Conservation (phyloP, 495 filamentous ascomycete species). For the Aspergillus egyptiacus region DNA sequence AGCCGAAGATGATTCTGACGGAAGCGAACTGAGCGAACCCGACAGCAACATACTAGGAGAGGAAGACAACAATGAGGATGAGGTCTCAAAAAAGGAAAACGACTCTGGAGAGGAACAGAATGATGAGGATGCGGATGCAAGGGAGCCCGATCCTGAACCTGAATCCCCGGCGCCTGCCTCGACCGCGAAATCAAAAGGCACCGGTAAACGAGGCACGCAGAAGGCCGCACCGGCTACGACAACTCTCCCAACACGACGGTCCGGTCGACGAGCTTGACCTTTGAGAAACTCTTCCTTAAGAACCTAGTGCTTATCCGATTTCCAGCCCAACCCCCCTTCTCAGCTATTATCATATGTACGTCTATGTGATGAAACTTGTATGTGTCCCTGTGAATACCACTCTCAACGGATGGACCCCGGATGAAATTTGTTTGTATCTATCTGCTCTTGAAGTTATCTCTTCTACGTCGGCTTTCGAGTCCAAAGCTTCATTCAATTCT, state of each 20-base stretch:
- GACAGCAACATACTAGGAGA: conserved; percentile 11
- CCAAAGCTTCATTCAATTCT: conserved; percentile 1
- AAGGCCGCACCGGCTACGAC: conserved; percentile 14
- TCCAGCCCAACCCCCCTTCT: neutral
- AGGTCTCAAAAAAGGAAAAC: conserved; percentile 14
- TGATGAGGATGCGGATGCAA: too few relatives aligned
- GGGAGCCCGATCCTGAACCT: neutral
- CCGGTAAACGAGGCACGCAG: conserved; percentile 9
- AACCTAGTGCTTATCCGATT: too few relatives aligned
- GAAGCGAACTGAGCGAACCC: conserved; percentile 16
- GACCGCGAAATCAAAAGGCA: conserved; percentile 15
- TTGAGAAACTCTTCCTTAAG: too few relatives aligned
- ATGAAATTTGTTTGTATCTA: conserved; percentile 1
- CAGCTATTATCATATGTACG: neutral
- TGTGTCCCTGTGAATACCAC: conserved; percentile 1
- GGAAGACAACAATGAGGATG: conserved; percentile 9
- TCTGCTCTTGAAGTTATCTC: neutral
- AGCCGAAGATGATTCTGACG: conserved; percentile 21
- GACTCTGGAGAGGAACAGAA: conserved; percentile 20
- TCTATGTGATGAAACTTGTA: neutral
- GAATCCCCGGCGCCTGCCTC: conserved; percentile 15
- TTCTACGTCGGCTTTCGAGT: neutral
- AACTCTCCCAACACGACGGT: conserved; percentile 35
- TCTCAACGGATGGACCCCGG: neutral
- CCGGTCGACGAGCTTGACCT: conserved; percentile 32